Evolutionary conservation across 192 early-diverging fungal genomes (phyloP).

Genomic region (Podila epicladia): DNA sequence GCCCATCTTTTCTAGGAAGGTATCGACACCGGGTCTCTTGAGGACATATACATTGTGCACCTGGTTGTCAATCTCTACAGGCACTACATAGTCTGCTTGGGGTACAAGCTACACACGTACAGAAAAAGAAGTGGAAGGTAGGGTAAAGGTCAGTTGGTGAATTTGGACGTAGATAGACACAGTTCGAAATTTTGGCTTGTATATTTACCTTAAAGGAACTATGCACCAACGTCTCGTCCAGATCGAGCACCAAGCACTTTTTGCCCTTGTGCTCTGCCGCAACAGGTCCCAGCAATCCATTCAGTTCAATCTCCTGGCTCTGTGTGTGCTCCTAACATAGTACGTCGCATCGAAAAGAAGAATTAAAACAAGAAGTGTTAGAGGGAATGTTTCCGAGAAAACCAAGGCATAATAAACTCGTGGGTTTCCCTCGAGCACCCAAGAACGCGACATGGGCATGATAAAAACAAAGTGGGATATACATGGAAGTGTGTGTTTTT

Average conservation of each 20-base stretch:
- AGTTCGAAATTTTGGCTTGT: background rate
- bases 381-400: background rate
- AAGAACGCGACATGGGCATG: too few relatives aligned
- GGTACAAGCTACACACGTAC: slow-evolving; percentile 51
- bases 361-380: background rate
- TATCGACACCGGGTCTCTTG: slow-evolving; percentile 95
- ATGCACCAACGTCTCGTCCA: slow-evolving; percentile 98
- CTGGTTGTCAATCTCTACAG: slow-evolving; percentile 91
- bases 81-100: slow-evolving; percentile 92
- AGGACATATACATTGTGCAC: slow-evolving; percentile 95
- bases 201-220: slow-evolving; percentile 86
- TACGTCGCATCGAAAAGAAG: background rate
- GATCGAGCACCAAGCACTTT: slow-evolving; percentile 95
- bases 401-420: too few relatives aligned
- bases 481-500: too few relatives aligned
- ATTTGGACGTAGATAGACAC: background rate
- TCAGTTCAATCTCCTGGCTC: slow-evolving; percentile 40
- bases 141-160: background rate
- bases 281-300: slow-evolving; percentile 75
- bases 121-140: background rate
- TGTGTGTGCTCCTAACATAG: slow-evolving; percentile 29
- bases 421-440: too few relatives aligned
- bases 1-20: slow-evolving; percentile 88
- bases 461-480: too few relatives aligned
- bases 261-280: slow-evolving; percentile 71